phyloP scores from a whole-genome alignment of 345 rosid genomes.

The Hibiscus tridactylites region DNA sequence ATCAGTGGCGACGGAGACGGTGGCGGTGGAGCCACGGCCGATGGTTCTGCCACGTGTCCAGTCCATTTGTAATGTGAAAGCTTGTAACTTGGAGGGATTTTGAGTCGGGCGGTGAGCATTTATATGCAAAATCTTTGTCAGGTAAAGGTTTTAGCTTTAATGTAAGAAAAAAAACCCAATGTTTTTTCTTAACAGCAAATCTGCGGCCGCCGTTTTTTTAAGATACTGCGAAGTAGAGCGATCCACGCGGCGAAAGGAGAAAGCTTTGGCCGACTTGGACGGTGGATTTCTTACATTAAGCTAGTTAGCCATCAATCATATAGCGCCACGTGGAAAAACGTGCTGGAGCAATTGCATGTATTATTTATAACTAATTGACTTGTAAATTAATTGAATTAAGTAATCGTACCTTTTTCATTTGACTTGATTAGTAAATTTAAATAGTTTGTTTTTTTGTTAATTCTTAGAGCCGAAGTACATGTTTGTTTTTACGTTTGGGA shows the following conservation, averaged over 20 bases:
- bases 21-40: constrained; percentile 52
- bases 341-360: background rate
- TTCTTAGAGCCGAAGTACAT: too few relatives aligned
- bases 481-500: too few relatives aligned
- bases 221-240: background rate
- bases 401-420: background rate
- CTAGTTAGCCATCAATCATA: background rate
- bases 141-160: constrained; percentile 16
- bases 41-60: constrained; percentile 48
- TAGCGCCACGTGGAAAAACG: constrained; percentile 16
- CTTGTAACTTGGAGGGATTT: background rate
- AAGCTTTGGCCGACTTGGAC: constrained; percentile 14
- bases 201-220: constrained; percentile 26
- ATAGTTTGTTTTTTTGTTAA: background rate
- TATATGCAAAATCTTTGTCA: constrained; percentile 4
- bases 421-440: background rate
- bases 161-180: constrained; percentile 1
- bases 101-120: background rate
- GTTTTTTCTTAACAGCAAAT: background rate
- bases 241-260: constrained; percentile 28
- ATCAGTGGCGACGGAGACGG: constrained; percentile 34
- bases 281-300: constrained; percentile 1
- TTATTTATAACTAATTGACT: too few relatives aligned
- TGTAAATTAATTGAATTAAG: background rate
- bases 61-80: constrained; percentile 18